Conservation (phyloP, 2,329 filamentous ascomycete species). For the Colletotrichum kahawae region DNA sequence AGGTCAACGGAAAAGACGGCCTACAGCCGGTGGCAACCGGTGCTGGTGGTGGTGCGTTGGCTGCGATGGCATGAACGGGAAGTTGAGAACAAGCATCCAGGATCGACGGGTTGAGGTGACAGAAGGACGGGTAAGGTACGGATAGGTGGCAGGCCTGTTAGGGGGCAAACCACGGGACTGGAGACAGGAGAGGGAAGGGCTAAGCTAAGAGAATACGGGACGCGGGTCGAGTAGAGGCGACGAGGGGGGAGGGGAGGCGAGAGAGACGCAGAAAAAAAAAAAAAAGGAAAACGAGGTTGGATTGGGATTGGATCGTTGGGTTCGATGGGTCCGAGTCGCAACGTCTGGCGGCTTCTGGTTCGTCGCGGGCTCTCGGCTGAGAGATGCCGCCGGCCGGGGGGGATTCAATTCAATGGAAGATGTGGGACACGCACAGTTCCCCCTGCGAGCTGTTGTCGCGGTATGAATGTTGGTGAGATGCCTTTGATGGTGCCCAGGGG, state of each 20-base stretch:
- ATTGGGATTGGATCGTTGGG: neutral
- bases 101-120: neutral
- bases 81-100: constrained; percentile 18
- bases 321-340: neutral
- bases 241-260: neutral
- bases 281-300: neutral
- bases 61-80: constrained; percentile 5
- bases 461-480: neutral
- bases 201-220: neutral
- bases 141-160: neutral
- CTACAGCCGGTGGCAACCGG: constrained; percentile 8
- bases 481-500: neutral
- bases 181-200: neutral
- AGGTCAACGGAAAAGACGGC: constrained; percentile 12
- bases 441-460: neutral
- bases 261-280: neutral
- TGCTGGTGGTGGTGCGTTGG: neutral
- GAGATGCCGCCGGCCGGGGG: neutral
- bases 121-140: neutral
- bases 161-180: neutral
- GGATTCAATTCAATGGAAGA: neutral
- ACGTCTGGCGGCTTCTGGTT: neutral
- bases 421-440: neutral
- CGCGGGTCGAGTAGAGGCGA: neutral
- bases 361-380: neutral